Conservation (phyloP, 139 green algal species). For the Coelastrella sp. region DNA sequence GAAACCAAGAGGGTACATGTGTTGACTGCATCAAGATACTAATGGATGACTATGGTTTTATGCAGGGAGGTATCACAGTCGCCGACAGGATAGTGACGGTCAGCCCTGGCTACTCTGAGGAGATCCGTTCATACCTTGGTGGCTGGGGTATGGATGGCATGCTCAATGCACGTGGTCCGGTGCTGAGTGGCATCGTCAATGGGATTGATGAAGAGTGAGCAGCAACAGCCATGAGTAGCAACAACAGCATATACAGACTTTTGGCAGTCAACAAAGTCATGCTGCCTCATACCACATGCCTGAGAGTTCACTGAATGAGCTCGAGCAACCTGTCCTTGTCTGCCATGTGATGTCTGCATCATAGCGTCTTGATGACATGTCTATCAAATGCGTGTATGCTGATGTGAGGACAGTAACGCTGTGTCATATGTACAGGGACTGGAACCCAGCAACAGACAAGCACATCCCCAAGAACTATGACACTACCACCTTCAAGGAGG, state of each 20-base stretch:
- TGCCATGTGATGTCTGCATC: no score
- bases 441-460: slow-evolving; percentile 78
- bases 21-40: no score
- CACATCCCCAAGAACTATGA: slow-evolving; percentile 72
- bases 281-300: no score
- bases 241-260: background rate
- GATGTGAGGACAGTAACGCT: no score
- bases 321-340: no score
- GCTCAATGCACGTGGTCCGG: slow-evolving; percentile 56
- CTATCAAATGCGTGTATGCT: no score
- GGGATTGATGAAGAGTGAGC: slow-evolving; percentile 82
- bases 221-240: background rate
- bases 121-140: slow-evolving; percentile 82
- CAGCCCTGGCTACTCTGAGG: slow-evolving; percentile 79
- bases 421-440: slow-evolving; percentile 55
- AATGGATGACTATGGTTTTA: no score
- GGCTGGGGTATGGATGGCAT: slow-evolving; percentile 76
- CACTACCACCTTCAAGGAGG: slow-evolving; percentile 60
- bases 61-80: slow-evolving; percentile 80
- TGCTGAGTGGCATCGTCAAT: slow-evolving; percentile 88
- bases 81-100: slow-evolving; percentile 89
- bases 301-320: no score
- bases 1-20: no score
- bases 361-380: no score
- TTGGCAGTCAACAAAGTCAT: background rate